These are phyloP conservation scores for Dacryopinax primogenitus DNA, from an alignment of 768 basidiomycete genomes.

Conservation along the genomic window DNA sequence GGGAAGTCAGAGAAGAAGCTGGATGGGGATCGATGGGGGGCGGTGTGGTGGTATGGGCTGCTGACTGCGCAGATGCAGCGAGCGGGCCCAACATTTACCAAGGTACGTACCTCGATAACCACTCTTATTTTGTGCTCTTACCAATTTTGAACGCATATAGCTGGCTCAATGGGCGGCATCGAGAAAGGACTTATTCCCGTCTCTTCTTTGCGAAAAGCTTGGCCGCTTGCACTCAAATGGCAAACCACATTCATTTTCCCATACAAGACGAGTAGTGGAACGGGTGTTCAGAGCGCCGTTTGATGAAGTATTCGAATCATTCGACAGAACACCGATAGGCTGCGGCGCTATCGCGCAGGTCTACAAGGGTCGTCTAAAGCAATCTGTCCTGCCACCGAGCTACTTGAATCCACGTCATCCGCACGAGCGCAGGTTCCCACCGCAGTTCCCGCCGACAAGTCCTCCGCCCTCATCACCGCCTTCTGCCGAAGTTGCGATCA, in stretches of 20 bases:
- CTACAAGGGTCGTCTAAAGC: constrained; percentile 43
- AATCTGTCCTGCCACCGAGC: constrained; percentile 71
- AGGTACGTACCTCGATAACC: constrained; percentile 39
- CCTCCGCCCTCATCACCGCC: constrained; percentile 57
- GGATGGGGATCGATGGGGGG: constrained; percentile 77
- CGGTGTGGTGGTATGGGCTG: constrained; percentile 94
- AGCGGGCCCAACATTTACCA: constrained; percentile 94
- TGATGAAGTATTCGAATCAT: constrained; percentile 80
- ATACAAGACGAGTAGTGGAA: constrained; percentile 75
- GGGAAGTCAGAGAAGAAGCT: constrained; percentile 38
- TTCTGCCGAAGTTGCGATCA: constrained; percentile 82
- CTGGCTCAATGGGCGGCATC: constrained; percentile 98
- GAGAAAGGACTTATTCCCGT: constrained; percentile 84
- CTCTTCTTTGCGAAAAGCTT: constrained; percentile 67
- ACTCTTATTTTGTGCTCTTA: neutral
- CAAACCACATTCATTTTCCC: constrained; percentile 60
- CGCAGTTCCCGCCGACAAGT: constrained; percentile 13
- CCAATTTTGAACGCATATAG: constrained; percentile 31
- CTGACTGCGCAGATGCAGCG: constrained; percentile 80
- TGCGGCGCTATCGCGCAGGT: constrained; percentile 96
- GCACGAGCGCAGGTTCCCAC: constrained; percentile 32
- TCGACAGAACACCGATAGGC: constrained; percentile 80
- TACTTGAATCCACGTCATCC: constrained; percentile 61
- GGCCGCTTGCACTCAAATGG: constrained; percentile 81
- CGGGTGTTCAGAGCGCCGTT: constrained; percentile 72